Evolutionary conservation across 2,329 filamentous ascomycete species (phyloP), one percentile per base, ranked within the genome.

Genomic region (Sporothrix pseudoabietina): DNA sequence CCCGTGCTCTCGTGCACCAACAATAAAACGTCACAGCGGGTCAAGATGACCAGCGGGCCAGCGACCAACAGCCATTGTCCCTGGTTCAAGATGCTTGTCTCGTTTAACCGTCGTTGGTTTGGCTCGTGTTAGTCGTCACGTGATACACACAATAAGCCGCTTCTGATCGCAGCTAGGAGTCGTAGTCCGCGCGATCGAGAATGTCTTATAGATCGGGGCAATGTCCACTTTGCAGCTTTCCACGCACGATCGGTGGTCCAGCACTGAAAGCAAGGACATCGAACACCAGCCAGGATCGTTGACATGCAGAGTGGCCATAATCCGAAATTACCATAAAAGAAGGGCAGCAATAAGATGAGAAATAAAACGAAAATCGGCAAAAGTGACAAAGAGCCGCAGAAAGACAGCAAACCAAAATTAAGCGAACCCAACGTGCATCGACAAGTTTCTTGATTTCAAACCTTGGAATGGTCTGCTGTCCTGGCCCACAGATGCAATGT

Each of bases 131-230:
- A 47, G n/a, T 47, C 5, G 6, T 47, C 61, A 66, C 61, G 61
- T 66, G 61, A 66, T 16, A 10, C 3, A 44, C 35, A 5, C 19
- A 63, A 39, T 12, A 63, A 22, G 57, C 19, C 54, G 32, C 32
- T 19, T 63, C 57, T 66, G 61, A 66, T 66, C 61, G 61, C 61
- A 41, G 10, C 61, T 66, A 30, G 26, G 14, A 47, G 61, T 30
- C 61, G 22, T n/a, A 9, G 30, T 19, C 10, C 44, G 65, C 44
- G 30, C 65, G 65, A 69, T 69, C 65, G 65, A 49, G 44, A 54
- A 32, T 69, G 65, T 32, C 44, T 54, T 69, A 54, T 54, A 66
- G 63, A 69, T 39, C 26, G 65, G 44, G 44, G 26, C 65, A 26
- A 69, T 66, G 61, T 47, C 12, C 12, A 5, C 16, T 47, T 47